Evolutionary conservation across 345 rosid genomes (phyloP), one percentile per base, ranked within the genome.

Genomic region (Hypericum perforatum): DNA sequence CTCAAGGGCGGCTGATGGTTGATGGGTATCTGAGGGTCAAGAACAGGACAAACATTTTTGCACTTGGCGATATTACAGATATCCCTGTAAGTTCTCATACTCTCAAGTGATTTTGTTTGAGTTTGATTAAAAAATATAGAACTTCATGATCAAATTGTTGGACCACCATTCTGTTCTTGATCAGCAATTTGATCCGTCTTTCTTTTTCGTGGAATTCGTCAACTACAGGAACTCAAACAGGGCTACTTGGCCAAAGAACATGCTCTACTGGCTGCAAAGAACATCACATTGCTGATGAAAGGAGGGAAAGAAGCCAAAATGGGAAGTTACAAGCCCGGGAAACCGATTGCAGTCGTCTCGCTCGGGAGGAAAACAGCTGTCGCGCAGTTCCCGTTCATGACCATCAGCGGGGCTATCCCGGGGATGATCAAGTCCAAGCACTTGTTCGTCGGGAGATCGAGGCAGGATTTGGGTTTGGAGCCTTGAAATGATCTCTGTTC

Each of bases 31-130:
- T 86, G 70, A 73, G 89, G 58, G 78, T 81, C 42, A 73, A 64
- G 56, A 82, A 76, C 49, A 62, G 42, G 43, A 70, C 22, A 36
- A 86, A 80, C 29, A 68, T 84, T 7, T 86, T 84, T 12, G 86
- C 91, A 7, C 63, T 86, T 14, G 96, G 95, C 53, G 97, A 84
- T 58, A 76, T 90, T 57, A 86, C 95, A 9, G 68, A 82, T 38
- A 65, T 86, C 47, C 68, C 58, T 2, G 96, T 86, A 80, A 80
- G 85, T 65, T 39, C 32, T 39, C 0, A 41, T 15, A 2, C 16
- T 43, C 22, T 12, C 9, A 46, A 29, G 37, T 12, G 4, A 0
- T 49, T 49, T 32, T 14, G 41, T 8, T 41, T 46, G 37, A 5
- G 46, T 47, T 29, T 13, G 6, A 9, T 11, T 43, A 14, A 37